phyloP scores from a whole-genome alignment of 2,329 filamentous ascomycete species.

The Plectosphaerella cucumerina region DNA sequence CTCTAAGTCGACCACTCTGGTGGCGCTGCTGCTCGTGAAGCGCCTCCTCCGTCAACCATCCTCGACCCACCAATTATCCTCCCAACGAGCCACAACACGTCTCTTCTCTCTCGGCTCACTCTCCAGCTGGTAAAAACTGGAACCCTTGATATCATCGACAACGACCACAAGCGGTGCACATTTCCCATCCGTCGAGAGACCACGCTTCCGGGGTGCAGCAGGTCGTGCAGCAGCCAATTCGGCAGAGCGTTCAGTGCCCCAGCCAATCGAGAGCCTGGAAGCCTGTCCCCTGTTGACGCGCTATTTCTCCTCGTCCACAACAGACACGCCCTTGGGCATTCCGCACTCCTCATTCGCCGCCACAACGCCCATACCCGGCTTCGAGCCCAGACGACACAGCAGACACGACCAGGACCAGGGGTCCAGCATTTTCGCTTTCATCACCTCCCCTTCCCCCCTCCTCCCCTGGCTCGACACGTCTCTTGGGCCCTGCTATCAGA shows the following conservation, averaged over 20 bases:
- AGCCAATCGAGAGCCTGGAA: neutral
- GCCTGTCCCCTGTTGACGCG: neutral
- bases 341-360: neutral
- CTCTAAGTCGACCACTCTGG: neutral
- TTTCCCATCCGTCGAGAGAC: constrained; percentile 5
- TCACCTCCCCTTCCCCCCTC: neutral
- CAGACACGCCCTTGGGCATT: neutral
- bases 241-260: constrained; percentile 1
- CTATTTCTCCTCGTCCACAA: neutral
- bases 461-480: neutral
- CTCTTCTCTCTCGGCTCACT: neutral
- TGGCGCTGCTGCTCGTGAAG: no score
- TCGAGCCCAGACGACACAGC: neutral
- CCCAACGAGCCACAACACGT: neutral
- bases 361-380: neutral
- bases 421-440: neutral
- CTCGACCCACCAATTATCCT: no score
- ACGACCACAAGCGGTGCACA: neutral
- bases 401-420: neutral
- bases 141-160: neutral
- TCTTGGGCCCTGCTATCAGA: neutral
- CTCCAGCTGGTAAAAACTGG: neutral
- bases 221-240: constrained; percentile 11
- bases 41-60: no score
- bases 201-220: constrained; percentile 11